Percentiles rank a stretch among this genome's conserved stretches.
Evolutionary conservation across 148 eudicot genomes (phyloP).

Genomic region (Cornus suecica): DNA sequence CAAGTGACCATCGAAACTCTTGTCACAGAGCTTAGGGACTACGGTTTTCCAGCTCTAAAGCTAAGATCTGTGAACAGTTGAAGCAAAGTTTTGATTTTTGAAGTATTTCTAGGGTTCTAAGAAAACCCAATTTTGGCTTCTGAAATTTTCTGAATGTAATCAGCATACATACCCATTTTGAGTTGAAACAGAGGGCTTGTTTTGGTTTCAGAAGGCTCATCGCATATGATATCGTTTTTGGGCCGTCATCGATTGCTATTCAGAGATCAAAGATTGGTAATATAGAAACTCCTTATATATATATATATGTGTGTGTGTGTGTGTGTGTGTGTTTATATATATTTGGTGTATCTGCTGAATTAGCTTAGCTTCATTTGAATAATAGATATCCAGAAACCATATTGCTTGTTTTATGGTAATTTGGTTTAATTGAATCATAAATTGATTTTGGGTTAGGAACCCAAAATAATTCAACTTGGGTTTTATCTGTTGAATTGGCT

Average conservation of each 20-base stretch:
- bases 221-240: neutral
- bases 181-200: conserved; percentile 12
- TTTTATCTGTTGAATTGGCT: neutral
- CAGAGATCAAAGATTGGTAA: neutral
- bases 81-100: conserved; percentile 9
- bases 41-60: conserved; percentile 41
- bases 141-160: neutral
- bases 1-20: neutral
- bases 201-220: neutral
- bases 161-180: neutral
- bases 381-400: neutral
- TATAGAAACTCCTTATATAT: no score
- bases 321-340: no score
- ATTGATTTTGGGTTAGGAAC: no score
- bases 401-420: neutral
- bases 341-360: neutral
- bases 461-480: neutral
- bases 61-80: neutral
- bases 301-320: no score
- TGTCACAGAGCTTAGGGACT: conserved; percentile 15
- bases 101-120: neutral
- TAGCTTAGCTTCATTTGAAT: neutral
- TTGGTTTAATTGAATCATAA: neutral
- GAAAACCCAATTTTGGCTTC: neutral
- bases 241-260: neutral